Percentiles rank a stretch among this genome's conserved stretches.
Evolutionary conservation across 192 early-diverging fungal species (phyloP).

Genomic region (Entrophospora sp.): DNA sequence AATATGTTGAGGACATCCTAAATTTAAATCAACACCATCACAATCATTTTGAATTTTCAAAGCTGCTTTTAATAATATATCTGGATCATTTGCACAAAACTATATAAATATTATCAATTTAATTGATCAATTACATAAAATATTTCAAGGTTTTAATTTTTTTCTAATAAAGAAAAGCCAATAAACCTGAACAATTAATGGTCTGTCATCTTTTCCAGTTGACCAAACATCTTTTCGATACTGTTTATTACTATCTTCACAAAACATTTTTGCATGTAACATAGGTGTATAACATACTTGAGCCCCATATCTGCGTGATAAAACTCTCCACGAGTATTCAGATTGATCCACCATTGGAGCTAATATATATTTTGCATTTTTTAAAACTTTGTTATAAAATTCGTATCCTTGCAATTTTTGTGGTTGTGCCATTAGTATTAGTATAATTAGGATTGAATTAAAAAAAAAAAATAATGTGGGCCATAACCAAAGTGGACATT

Average conservation of each 20-base stretch:
- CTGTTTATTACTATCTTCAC: slow-evolving; percentile 44
- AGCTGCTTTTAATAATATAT: slow-evolving; percentile 72
- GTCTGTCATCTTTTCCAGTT: slow-evolving; percentile 59
- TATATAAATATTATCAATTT: slow-evolving; percentile 21
- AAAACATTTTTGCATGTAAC: slow-evolving; percentile 89
- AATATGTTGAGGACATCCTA: slow-evolving; percentile 96
- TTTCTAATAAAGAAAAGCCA: too few species aligned
- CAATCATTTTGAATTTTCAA: slow-evolving; percentile 70
- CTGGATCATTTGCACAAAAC: slow-evolving; percentile 98
- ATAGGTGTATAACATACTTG: slow-evolving; percentile 96
- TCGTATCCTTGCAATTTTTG: slow-evolving; percentile 8
- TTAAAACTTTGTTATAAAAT: slow-evolving; percentile 4
- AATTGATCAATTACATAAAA: neutral
- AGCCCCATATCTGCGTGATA: slow-evolving; percentile 77
- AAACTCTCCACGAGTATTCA: slow-evolving; percentile 89
- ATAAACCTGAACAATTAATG: slow-evolving; percentile 71
- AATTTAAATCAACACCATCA: slow-evolving; percentile 91
- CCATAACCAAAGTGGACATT: too few species aligned
- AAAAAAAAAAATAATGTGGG: too few species aligned
- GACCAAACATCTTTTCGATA: slow-evolving; percentile 74
- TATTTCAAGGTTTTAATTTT: neutral
- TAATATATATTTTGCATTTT: neutral
- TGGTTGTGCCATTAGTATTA: neutral
- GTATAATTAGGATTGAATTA: too few species aligned
- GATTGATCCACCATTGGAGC: slow-evolving; percentile 79